Conservation (phyloP, 108 stramenopile genomes). For the Cyclostephanos invisitatus region DNA sequence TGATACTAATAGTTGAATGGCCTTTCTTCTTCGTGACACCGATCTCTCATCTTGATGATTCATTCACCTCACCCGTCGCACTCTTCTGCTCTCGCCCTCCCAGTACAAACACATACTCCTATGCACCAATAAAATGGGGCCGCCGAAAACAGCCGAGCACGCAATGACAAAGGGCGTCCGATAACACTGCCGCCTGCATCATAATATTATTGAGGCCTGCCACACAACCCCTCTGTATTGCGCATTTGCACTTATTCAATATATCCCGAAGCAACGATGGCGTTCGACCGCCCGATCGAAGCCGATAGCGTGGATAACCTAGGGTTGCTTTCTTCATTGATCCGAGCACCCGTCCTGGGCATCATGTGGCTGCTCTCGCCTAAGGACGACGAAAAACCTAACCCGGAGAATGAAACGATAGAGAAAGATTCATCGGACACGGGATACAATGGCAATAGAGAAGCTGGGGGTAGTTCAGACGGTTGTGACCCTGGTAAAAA, state of each 20-base stretch:
- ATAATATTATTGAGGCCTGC: too few relatives aligned
- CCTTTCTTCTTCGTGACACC: too few relatives aligned
- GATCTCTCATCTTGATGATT: too few relatives aligned
- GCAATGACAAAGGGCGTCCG: too few relatives aligned
- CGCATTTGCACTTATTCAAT: background rate
- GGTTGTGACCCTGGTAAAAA: background rate
- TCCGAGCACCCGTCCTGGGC: conserved; percentile 60
- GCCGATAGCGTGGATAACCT: conserved; percentile 70
- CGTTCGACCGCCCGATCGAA: conserved; percentile 78
- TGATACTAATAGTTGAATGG: too few relatives aligned
- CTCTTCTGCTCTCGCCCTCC: too few relatives aligned
- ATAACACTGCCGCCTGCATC: too few relatives aligned
- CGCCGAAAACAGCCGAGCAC: background rate
- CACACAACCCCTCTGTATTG: background rate
- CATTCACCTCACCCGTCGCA: too few relatives aligned
- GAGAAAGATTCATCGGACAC: conserved; percentile 17
- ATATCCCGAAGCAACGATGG: conserved; percentile 45
- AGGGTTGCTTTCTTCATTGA: conserved; percentile 64
- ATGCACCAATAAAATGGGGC: too few relatives aligned
- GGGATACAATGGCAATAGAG: background rate
- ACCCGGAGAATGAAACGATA: conserved; percentile 8
- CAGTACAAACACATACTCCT: too few relatives aligned
- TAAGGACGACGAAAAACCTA: conserved; percentile 16
- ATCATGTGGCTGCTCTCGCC: conserved; percentile 58
- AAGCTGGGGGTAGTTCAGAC: background rate